Conservation (phyloP, 2,329 filamentous ascomycete genomes). For the Hypoxylon sp. region DNA sequence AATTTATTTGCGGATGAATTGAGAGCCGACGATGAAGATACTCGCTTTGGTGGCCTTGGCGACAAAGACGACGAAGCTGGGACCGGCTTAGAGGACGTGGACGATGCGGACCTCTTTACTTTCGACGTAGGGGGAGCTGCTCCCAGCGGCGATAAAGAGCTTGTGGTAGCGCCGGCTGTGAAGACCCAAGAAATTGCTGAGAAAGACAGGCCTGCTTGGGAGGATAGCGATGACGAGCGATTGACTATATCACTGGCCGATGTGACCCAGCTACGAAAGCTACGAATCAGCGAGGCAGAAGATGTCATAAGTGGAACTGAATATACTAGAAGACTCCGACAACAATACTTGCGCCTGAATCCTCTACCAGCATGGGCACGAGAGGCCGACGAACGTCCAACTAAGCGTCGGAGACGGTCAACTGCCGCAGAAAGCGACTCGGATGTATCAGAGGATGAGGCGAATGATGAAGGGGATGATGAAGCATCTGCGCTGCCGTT, state of each 20-base stretch:
- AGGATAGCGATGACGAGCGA: slow-evolving; percentile 95
- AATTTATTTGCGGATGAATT: slow-evolving; percentile 73
- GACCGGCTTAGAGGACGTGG: slow-evolving; percentile 73
- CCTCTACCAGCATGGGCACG: slow-evolving; percentile 73
- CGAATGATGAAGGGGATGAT: slow-evolving; percentile 58
- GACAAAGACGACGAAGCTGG: slow-evolving; percentile 61
- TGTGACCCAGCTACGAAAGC: slow-evolving; percentile 82
- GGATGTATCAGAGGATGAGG: slow-evolving; percentile 48
- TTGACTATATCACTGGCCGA: slow-evolving; percentile 85
- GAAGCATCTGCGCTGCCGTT: slow-evolving; percentile 81
- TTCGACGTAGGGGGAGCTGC: slow-evolving; percentile 76
- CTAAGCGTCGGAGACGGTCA: slow-evolving; percentile 66
- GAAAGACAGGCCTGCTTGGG: slow-evolving; percentile 77
- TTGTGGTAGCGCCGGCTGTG: slow-evolving; percentile 39
- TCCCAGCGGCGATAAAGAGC: slow-evolving; percentile 55
- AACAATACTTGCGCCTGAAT: slow-evolving; percentile 77
- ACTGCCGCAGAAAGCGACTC: slow-evolving; percentile 62
- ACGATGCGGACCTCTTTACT: slow-evolving; percentile 88
- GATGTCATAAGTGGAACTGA: slow-evolving; percentile 89
- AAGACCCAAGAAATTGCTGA: slow-evolving; percentile 45
- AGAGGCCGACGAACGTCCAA: slow-evolving; percentile 64
- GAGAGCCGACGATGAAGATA: slow-evolving; percentile 50
- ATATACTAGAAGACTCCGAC: slow-evolving; percentile 83
- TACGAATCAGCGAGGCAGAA: slow-evolving; percentile 84
- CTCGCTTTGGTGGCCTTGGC: slow-evolving; percentile 51